Base-by-base conservation (phyloP, 2,329 filamentous ascomycete species). In the Botrytis byssoidea region DNA sequence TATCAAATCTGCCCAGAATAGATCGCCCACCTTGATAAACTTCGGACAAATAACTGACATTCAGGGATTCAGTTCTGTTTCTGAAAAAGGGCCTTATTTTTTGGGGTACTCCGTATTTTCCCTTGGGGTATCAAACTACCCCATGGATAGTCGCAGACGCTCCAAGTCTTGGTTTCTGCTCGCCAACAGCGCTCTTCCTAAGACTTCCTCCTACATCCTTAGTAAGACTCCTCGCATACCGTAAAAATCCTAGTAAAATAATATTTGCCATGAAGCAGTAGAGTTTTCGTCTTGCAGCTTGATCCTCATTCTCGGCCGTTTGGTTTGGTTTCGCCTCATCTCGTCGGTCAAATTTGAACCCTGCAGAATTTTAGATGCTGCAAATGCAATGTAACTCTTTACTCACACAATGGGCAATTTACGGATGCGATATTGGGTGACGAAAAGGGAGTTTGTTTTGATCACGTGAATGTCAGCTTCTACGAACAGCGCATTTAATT, bases 81-180 rank as follows among this genome's bases (percentile, higher is more conserved):
- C 65, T 67, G 29, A 42, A 68, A 68, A 57, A 68, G 65, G 65
- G 46, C 48, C 48, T 68, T 66, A 55, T 9, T 55, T 37, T 44
- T 67, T 68, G 65, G 65, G 65, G 65, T 68, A 68, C 48, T 68
- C 48, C 65, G 65, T 68, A 57, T 68, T 68, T 68, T 55, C 25
- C 48, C 48, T 68, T 68, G 48, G 65, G 48, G 65, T 68, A 68
- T 40, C 48, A 29, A 40, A 57, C 18, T 68, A 68, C 65, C 65
- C 65, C 48, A 68, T 68, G 46, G 42, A 66, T 66, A 48, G 25
- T 57, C n/a, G 51, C 18, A 35, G 40, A 59, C 18, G 12, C 35
- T 40, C n/a, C 35, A 70, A 42, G 57, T 59, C 37, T 32, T 70
- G 55, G 51, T 42, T 42, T 55, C 46, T 72, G 70, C 48, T 48